Conservation (phyloP, 345 rosid genomes). For the Chamaenerion angustifolium region DNA sequence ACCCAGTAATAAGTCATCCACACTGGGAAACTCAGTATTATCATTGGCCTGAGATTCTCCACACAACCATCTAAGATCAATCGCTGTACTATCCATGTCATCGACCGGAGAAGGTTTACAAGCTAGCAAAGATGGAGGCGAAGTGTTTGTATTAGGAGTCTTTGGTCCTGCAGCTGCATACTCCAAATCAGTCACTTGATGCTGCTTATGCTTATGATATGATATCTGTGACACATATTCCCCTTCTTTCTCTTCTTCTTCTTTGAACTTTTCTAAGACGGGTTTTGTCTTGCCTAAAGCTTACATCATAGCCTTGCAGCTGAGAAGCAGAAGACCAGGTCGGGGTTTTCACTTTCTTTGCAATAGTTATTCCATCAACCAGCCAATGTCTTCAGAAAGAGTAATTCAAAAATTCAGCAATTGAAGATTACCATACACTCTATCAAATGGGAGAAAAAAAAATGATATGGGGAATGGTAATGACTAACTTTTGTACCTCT, state of each 20-base stretch:
- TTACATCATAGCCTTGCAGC: too few relatives aligned
- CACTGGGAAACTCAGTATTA: constrained; percentile 14
- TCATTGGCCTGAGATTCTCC: constrained; percentile 63
- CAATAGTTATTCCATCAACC: too few relatives aligned
- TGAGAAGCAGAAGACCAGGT: too few relatives aligned
- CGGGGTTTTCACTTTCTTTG: too few relatives aligned
- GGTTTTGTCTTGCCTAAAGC: constrained; percentile 76
- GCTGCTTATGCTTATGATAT: constrained; percentile 46
- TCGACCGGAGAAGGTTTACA: constrained; percentile 13
- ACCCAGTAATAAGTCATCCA: constrained; percentile 39
- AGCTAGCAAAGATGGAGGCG: constrained; percentile 56
- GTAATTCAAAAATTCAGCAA: too few relatives aligned
- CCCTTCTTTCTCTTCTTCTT: constrained; percentile 60
- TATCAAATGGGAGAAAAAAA: too few relatives aligned
- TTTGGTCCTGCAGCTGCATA: constrained; percentile 26
- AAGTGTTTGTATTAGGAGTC: too few relatives aligned
- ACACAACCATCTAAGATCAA: constrained; percentile 32
- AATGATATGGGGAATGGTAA: too few relatives aligned
- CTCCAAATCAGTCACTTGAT: constrained; percentile 11
- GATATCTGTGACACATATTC: constrained; percentile 63
- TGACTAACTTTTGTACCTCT: too few relatives aligned
- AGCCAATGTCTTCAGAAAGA: too few relatives aligned
- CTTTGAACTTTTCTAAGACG: constrained; percentile 41
- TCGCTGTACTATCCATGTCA: constrained; percentile 8
- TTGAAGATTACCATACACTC: too few relatives aligned